These are phyloP conservation scores for Fagus sylvatica DNA, from an alignment of 306 rosid genomes.

Conservation along the genomic window DNA sequence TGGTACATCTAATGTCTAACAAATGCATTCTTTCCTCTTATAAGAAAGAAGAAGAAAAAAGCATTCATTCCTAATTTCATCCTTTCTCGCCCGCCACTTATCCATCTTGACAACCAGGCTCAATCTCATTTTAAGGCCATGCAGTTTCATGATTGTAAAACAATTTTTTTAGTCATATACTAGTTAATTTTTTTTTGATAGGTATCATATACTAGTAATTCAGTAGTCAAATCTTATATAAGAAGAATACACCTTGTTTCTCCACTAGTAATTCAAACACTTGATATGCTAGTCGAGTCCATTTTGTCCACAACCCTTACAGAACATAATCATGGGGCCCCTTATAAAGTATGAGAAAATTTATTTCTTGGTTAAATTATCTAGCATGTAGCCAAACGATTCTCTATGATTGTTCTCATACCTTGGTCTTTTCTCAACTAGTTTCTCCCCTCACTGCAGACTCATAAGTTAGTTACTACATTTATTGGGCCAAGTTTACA, in stretches of 20 bases:
- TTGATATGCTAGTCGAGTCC: background rate
- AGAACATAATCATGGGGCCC: background rate
- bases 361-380: background rate
- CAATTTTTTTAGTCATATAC: background rate
- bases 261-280: background rate
- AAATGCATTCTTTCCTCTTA: background rate
- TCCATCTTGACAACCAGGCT: background rate
- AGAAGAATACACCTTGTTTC: background rate
- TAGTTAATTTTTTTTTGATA: background rate
- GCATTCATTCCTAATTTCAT: background rate
- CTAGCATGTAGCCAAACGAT: background rate
- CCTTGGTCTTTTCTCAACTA: background rate
- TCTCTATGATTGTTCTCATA: background rate
- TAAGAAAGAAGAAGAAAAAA: background rate
- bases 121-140: conserved; percentile 3
- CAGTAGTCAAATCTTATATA: background rate
- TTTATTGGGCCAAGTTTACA: background rate
- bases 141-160: background rate
- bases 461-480: background rate
- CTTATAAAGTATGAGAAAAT: background rate
- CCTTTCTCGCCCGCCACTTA: background rate
- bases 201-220: background rate
- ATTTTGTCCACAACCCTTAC: background rate
- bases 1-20: background rate
- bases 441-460: background rate